Conservation (phyloP, 2,329 filamentous ascomycete species). For the Talaromyces sp. region DNA sequence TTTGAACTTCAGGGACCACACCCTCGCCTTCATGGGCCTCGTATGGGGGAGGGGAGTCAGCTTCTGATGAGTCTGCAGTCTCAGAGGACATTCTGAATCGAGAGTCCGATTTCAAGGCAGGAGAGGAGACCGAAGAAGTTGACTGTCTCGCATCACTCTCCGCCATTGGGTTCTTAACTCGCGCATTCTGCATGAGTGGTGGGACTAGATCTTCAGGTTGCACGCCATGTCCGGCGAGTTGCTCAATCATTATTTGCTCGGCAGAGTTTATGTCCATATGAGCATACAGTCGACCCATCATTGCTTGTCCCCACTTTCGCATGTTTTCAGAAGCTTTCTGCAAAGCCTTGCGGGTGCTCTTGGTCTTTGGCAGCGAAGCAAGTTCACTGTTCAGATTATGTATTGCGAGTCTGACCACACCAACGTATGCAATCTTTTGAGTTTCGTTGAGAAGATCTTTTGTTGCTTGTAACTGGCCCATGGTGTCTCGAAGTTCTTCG, state of each 20-base stretch:
- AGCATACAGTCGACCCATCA: slow-evolving; percentile 90
- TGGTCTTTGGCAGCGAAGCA: slow-evolving; percentile 62
- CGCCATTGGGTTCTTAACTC: slow-evolving; percentile 90
- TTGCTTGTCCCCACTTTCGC: slow-evolving; percentile 97
- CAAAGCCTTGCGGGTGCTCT: slow-evolving; percentile 71
- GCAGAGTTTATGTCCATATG: slow-evolving; percentile 92
- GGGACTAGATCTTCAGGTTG: slow-evolving; percentile 80
- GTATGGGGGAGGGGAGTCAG: slow-evolving; percentile 58
- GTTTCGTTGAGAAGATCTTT: slow-evolving; percentile 94
- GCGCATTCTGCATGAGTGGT: slow-evolving; percentile 84
- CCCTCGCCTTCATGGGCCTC: slow-evolving; percentile 67
- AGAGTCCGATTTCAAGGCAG: slow-evolving; percentile 25
- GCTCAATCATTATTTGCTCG: slow-evolving; percentile 99
- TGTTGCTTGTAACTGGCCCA: slow-evolving; percentile 91
- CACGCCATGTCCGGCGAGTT: slow-evolving; percentile 89
- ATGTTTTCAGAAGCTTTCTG: slow-evolving; percentile 72
- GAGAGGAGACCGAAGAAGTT: slow-evolving; percentile 38
- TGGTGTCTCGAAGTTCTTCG: slow-evolving; percentile 80
- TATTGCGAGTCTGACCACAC: slow-evolving; percentile 79
- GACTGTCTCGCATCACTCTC: slow-evolving; percentile 48
- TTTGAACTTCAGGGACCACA: slow-evolving; percentile 72
- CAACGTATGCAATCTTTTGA: slow-evolving; percentile 94
- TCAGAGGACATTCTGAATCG: slow-evolving; percentile 38
- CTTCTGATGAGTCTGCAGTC: slow-evolving; percentile 46
- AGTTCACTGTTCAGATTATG: slow-evolving; percentile 73